These are phyloP conservation scores for Extremus antarcticus DNA, from an alignment of 495 filamentous ascomycete species.

Conservation along the genomic window DNA sequence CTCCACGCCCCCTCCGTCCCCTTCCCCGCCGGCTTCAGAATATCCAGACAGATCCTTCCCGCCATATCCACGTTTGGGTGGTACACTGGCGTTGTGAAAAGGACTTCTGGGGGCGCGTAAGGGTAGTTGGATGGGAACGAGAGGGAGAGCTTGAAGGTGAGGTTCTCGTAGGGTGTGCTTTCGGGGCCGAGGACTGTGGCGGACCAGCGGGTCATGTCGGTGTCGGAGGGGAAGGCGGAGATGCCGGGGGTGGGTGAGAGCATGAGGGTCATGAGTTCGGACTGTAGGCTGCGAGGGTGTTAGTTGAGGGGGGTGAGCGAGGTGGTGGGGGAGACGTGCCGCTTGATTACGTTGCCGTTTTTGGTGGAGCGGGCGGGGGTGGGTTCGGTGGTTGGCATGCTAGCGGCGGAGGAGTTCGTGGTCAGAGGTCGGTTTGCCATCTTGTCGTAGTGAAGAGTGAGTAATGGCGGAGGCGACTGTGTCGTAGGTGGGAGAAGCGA, in stretches of 20 bases:
- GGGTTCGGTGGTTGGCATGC: constrained; percentile 3
- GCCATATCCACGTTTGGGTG: constrained; percentile 36
- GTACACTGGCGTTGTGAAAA: constrained; percentile 42
- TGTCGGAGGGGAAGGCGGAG: constrained; percentile 88
- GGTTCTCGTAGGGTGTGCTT: constrained; percentile 79
- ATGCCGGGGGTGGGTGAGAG: constrained; percentile 84
- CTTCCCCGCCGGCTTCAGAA: constrained; percentile 51
- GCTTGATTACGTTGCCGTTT: constrained; percentile 26
- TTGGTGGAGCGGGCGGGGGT: constrained; percentile 3
- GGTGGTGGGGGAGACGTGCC: constrained; percentile 9
- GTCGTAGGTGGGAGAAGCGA: too few relatives aligned
- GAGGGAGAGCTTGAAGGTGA: constrained; percentile 90
- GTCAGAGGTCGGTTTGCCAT: constrained; percentile 1
- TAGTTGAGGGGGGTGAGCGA: constrained; percentile 3
- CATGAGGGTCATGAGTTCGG: constrained; percentile 97
- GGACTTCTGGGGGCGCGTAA: constrained; percentile 80
- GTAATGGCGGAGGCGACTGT: too few relatives aligned
- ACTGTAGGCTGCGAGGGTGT: constrained; percentile 59
- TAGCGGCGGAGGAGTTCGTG: constrained; percentile 4
- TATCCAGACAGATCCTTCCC: constrained; percentile 55
- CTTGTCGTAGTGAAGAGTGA: background rate
- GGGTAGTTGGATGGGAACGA: constrained; percentile 88
- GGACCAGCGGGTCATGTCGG: constrained; percentile 83
- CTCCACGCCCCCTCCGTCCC: constrained; percentile 73
- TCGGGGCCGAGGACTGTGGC: constrained; percentile 87